phyloP scores from a whole-genome alignment of 2,329 filamentous ascomycete species.

The Colletotrichum karsti region DNA sequence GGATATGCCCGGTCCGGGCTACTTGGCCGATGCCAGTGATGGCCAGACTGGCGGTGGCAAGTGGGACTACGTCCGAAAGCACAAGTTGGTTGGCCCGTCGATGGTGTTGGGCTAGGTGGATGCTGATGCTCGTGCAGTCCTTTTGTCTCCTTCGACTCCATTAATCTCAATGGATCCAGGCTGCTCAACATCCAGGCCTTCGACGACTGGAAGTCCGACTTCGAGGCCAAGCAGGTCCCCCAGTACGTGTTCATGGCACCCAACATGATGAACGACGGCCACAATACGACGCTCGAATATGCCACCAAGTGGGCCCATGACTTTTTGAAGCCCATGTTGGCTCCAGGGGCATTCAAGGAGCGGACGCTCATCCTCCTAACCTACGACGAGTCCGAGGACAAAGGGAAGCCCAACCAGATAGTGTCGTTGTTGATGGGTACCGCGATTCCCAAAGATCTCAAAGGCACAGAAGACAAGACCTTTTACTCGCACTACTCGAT shows the following conservation, averaged over 20 bases:
- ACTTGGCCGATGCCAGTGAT: conserved; percentile 51
- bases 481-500: conserved; percentile 57
- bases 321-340: conserved; percentile 63
- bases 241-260: conserved; percentile 73
- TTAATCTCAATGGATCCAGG: conserved; percentile 50
- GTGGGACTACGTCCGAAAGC: conserved; percentile 36
- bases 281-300: conserved; percentile 62
- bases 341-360: conserved; percentile 58
- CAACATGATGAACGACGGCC: conserved; percentile 73
- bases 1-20: conserved; percentile 44
- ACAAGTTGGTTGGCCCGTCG: conserved; percentile 27
- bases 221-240: conserved; percentile 63
- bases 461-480: conserved; percentile 59
- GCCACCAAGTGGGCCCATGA: conserved; percentile 59
- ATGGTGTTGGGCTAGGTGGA: background rate
- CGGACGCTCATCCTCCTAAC: conserved; percentile 65
- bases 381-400: conserved; percentile 66
- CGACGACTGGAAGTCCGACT: conserved; percentile 66
- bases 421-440: conserved; percentile 63
- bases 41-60: conserved; percentile 37
- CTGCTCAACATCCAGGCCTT: conserved; percentile 70
- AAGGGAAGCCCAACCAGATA: conserved; percentile 60
- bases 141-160: conserved; percentile 51
- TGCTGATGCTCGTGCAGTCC: conserved; percentile 41
- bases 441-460: conserved; percentile 54